Conservation (phyloP, 208 protist genomes). For the Leptomonas pyrrhocoris region DNA sequence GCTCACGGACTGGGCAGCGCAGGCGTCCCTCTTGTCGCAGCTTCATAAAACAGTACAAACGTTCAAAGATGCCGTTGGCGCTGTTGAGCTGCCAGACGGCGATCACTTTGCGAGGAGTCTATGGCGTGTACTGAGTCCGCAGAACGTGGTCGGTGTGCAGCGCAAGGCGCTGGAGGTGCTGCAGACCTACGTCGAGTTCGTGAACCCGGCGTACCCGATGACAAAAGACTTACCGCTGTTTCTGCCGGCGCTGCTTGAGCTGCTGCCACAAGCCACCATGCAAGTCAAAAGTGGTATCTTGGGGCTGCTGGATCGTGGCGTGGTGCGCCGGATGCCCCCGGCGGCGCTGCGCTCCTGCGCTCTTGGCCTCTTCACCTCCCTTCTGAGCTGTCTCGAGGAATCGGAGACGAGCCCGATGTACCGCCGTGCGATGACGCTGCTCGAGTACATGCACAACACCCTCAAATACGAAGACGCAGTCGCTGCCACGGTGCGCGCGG, state of each 20-base stretch:
- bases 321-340: conserved; percentile 31
- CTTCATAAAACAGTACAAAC: conserved; percentile 22
- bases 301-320: conserved; percentile 18
- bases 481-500: not conserved
- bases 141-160: conserved; percentile 68
- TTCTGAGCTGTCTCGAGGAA: conserved; percentile 66
- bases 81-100: conserved; percentile 41
- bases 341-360: conserved; percentile 32
- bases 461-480: conserved; percentile 16
- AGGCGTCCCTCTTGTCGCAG: conserved; percentile 27
- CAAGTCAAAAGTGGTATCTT: conserved; percentile 31
- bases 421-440: conserved; percentile 42
- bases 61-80: conserved; percentile 28
- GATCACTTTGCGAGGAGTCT: conserved; percentile 45
- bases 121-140: conserved; percentile 46
- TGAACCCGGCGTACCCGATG: conserved; percentile 34
- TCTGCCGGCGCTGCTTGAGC: conserved; percentile 25
- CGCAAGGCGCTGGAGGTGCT: conserved; percentile 71
- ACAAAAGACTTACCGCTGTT: conserved; percentile 18
- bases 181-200: conserved; percentile 31
- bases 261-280: conserved; percentile 36
- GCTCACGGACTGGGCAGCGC: conserved; percentile 22
- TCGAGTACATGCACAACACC: conserved; percentile 32
- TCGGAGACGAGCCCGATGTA: conserved; percentile 56
- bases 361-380: conserved; percentile 43